phyloP scores from a whole-genome alignment of 805 yeast genomes.

The Wickerhamiella spandovensis region DNA sequence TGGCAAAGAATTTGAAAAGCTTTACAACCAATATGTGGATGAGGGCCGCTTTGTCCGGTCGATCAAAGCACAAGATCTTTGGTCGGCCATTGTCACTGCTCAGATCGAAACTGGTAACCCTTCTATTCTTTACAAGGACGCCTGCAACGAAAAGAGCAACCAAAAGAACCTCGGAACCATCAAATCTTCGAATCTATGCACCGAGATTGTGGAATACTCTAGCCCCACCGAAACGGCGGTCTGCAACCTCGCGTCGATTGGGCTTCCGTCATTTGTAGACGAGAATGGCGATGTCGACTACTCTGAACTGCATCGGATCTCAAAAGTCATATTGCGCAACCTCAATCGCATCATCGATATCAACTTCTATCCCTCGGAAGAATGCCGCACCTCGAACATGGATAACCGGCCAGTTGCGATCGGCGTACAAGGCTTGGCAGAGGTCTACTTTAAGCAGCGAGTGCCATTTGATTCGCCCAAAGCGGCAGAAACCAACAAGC shows the following conservation, averaged over 20 bases:
- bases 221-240: slow-evolving; percentile 82
- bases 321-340: slow-evolving; percentile 62
- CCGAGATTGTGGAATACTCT: slow-evolving; percentile 83
- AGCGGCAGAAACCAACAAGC: slow-evolving; percentile 57
- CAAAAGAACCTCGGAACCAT: slow-evolving; percentile 83
- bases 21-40: slow-evolving; percentile 56
- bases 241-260: slow-evolving; percentile 85
- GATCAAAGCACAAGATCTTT: slow-evolving; percentile 70
- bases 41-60: slow-evolving; percentile 45
- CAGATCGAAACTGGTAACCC: slow-evolving; percentile 95
- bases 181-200: slow-evolving; percentile 83
- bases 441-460: slow-evolving; percentile 59
- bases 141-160: slow-evolving; percentile 76
- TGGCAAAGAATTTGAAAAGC: slow-evolving; percentile 62
- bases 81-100: slow-evolving; percentile 74
- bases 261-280: slow-evolving; percentile 62
- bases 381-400: slow-evolving; percentile 55
- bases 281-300: slow-evolving; percentile 47
- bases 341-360: slow-evolving; percentile 72
- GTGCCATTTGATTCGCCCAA: slow-evolving; percentile 68
- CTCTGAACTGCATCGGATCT: slow-evolving; percentile 50
- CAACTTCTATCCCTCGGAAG: slow-evolving; percentile 64
- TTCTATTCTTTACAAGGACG: slow-evolving; percentile 83
- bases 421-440: slow-evolving; percentile 94
- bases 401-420: slow-evolving; percentile 80